Percentiles rank a stretch among this genome's conserved stretches.
Conservation (phyloP, 2,329 filamentous ascomycete species). For the Pseudocercospora macadamiae region DNA sequence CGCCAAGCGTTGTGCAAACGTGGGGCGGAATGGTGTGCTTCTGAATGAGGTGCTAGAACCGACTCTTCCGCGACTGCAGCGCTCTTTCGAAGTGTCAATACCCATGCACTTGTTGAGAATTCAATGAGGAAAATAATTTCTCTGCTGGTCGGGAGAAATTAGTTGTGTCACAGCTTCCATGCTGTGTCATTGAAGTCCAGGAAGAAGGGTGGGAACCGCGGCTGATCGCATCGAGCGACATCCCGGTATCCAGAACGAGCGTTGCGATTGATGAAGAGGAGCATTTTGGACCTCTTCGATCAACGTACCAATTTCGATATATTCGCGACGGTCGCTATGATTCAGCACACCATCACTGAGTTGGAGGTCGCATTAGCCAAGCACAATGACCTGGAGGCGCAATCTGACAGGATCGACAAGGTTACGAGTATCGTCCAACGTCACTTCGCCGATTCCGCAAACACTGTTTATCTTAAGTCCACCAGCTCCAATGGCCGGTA, state of each 20-base stretch:
- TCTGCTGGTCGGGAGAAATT: neutral
- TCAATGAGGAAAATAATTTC: neutral
- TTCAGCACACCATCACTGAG: too few relatives aligned
- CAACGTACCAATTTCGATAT: neutral
- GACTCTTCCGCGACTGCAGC: too few relatives aligned
- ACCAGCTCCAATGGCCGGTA: conserved; percentile 22
- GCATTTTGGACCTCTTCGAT: neutral
- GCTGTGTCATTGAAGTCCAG: neutral
- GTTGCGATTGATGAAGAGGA: neutral
- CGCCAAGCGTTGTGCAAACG: neutral
- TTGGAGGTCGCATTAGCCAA: too few relatives aligned
- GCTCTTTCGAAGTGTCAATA: neutral
- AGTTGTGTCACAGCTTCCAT: neutral
- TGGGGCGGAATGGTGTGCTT: neutral
- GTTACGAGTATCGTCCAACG: neutral
- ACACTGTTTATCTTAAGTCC: conserved; percentile 17
- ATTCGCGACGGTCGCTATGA: neutral
- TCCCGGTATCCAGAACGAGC: neutral
- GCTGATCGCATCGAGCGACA: conserved; percentile 1
- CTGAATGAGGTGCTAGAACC: neutral
- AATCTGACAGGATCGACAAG: neutral
- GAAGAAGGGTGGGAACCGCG: neutral
- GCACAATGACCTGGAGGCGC: neutral
- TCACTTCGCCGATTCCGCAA: neutral
- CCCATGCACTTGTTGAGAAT: neutral